Evolutionary conservation across 2,329 filamentous ascomycete genomes (phyloP).

Genomic region (Botrytis medusae): DNA sequence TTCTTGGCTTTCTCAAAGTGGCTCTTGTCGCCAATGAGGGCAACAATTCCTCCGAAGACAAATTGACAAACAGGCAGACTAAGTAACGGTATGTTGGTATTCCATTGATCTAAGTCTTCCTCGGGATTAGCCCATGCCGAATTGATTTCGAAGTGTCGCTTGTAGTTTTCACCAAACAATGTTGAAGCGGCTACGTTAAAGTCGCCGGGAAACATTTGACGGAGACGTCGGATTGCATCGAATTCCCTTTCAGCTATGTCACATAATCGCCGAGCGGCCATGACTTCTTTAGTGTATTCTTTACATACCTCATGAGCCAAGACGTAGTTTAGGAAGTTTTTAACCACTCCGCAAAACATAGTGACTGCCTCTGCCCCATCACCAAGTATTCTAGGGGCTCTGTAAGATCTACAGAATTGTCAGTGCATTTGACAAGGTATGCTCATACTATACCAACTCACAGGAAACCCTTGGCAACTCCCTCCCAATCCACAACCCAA

Average conservation of each 20-base stretch:
- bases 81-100: constrained; percentile 26
- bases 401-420: constrained; percentile 49
- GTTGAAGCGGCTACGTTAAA: constrained; percentile 78
- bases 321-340: constrained; percentile 87
- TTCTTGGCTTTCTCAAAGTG: constrained; percentile 39
- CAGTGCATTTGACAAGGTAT: constrained; percentile 19
- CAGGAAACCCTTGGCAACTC: constrained; percentile 76
- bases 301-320: constrained; percentile 82
- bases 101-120: constrained; percentile 29
- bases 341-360: constrained; percentile 66
- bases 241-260: constrained; percentile 67
- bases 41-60: constrained; percentile 48
- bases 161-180: constrained; percentile 57
- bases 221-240: constrained; percentile 54
- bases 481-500: constrained; percentile 80
- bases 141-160: constrained; percentile 25
- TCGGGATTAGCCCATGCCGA: constrained; percentile 30
- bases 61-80: constrained; percentile 44
- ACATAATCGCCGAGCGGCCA: constrained; percentile 65
- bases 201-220: constrained; percentile 62
- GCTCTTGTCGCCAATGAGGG: constrained; percentile 41
- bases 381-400: constrained; percentile 56
- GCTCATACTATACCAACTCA: constrained; percentile 45
- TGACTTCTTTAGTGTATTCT: constrained; percentile 70
- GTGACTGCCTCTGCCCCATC: constrained; percentile 56